Conservation (phyloP, 2,329 filamentous ascomycete genomes). For the Sporothrix humicola region DNA sequence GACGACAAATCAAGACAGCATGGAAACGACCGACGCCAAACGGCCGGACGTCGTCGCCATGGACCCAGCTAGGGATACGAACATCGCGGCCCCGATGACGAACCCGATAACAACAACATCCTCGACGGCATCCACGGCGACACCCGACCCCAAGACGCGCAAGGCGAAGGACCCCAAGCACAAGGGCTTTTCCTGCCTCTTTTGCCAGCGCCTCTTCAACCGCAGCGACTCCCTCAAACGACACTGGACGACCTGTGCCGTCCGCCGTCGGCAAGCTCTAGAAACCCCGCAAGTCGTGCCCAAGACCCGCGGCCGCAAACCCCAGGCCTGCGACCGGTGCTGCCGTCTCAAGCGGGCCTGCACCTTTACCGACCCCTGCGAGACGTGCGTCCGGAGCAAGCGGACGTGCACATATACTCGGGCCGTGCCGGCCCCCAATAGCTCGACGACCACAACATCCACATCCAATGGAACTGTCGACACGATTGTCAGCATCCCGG, state of each 20-base stretch:
- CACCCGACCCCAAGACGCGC: not conserved
- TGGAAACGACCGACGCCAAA: not conserved
- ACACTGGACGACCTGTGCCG: slow-evolving; percentile 25
- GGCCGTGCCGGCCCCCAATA: not conserved
- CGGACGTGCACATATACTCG: slow-evolving; percentile 18
- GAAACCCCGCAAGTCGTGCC: slow-evolving; percentile 12
- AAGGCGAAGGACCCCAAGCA: slow-evolving; percentile 1
- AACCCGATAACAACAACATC: not conserved
- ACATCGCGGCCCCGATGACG: not conserved
- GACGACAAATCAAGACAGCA: not conserved
- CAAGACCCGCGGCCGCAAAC: slow-evolving; percentile 25
- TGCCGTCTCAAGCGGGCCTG: slow-evolving; percentile 29
- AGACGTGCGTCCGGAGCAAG: slow-evolving; percentile 24
- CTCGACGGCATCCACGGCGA: not conserved
- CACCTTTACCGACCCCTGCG: slow-evolving; percentile 15
- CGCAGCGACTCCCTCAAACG: slow-evolving; percentile 29
- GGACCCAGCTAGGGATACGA: not conserved
- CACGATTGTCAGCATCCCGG: not conserved
- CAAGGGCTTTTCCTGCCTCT: slow-evolving; percentile 20
- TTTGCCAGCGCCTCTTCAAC: slow-evolving; percentile 25
- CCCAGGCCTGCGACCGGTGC: slow-evolving; percentile 26
- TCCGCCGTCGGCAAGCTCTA: slow-evolving; percentile 23
- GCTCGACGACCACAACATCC: not conserved
- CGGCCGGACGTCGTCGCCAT: not conserved
- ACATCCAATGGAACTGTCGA: not conserved